Evolutionary conservation across 176 grass and related monocot species (phyloP).

Genomic region (Tuctoria greenei): DNA sequence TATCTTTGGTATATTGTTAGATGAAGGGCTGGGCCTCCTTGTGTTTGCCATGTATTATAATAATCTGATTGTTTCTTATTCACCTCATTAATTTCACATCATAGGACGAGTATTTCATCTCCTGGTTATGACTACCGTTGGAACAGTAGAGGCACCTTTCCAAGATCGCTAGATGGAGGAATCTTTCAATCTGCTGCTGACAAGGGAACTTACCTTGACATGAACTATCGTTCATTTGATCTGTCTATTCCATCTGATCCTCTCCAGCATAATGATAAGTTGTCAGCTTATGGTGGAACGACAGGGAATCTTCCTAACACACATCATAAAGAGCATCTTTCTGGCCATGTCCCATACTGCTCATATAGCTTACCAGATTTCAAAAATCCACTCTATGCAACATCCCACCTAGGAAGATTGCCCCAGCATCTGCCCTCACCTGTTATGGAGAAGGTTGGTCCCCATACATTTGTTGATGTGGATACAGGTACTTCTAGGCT

Average conservation of each 20-base stretch:
- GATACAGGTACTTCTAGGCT: slow-evolving; percentile 35
- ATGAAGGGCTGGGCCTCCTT: background rate
- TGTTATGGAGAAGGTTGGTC: slow-evolving; percentile 29
- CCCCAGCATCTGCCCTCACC: slow-evolving; percentile 29
- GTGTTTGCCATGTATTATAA: slow-evolving; percentile 7
- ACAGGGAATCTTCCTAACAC: slow-evolving; percentile 24
- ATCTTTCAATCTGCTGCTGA: slow-evolving; percentile 25
- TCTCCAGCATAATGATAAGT: slow-evolving; percentile 20
- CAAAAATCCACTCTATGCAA: slow-evolving; percentile 36
- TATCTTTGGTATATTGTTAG: slow-evolving; percentile 12
- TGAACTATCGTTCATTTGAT: slow-evolving; percentile 13
- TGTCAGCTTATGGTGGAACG: slow-evolving; percentile 36
- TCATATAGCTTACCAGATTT: slow-evolving; percentile 38
- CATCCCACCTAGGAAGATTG: slow-evolving; percentile 32
- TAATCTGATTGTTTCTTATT: slow-evolving; percentile 15
- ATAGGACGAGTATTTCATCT: slow-evolving; percentile 49
- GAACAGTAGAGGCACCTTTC: slow-evolving; percentile 29
- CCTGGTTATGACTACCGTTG: slow-evolving; percentile 30
- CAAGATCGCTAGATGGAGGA: slow-evolving; percentile 39
- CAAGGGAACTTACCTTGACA: slow-evolving; percentile 31
- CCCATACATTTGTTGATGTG: slow-evolving; percentile 15
- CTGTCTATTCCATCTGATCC: slow-evolving; percentile 28
- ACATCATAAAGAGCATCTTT: slow-evolving; percentile 40
- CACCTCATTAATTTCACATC: slow-evolving; percentile 23
- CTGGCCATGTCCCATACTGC: slow-evolving; percentile 21